These are phyloP conservation scores for Phaeosphaeria sp. DNA, from an alignment of 2,329 filamentous ascomycete genomes.

Conservation along the genomic window DNA sequence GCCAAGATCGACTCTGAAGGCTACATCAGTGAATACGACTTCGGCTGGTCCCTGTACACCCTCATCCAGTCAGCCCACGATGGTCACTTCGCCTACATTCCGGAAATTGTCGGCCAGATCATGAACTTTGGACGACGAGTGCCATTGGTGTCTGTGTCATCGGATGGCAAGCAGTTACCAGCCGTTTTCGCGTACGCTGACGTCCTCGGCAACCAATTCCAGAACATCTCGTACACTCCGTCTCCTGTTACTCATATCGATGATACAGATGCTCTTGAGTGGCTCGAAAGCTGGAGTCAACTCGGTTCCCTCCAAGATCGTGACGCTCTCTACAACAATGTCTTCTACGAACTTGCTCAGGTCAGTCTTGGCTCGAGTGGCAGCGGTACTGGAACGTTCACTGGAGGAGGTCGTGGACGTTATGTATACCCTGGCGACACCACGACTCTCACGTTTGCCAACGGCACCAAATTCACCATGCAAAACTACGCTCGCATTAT, in stretches of 20 bases:
- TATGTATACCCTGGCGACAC: conserved; percentile 52
- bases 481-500: conserved; percentile 54
- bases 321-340: conserved; percentile 64
- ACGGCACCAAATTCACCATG: conserved; percentile 49
- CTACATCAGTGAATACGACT: conserved; percentile 53
- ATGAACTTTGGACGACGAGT: conserved; percentile 59
- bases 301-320: conserved; percentile 61
- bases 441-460: conserved; percentile 55
- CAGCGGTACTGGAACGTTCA: conserved; percentile 52
- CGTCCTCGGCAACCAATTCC: conserved; percentile 52
- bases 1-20: conserved; percentile 44
- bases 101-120: conserved; percentile 58
- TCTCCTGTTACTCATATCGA: conserved; percentile 65
- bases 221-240: conserved; percentile 54
- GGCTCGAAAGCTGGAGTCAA: conserved; percentile 56
- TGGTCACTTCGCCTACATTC: conserved; percentile 66
- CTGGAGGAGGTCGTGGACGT: conserved; percentile 52
- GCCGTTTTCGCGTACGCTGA: conserved; percentile 63
- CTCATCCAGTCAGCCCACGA: conserved; percentile 66
- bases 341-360: conserved; percentile 56
- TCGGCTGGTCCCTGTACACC: conserved; percentile 60
- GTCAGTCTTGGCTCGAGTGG: conserved; percentile 51
- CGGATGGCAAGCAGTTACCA: conserved; percentile 65
- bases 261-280: conserved; percentile 58
- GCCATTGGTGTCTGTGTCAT: conserved; percentile 66